Conservation (phyloP, 2,329 filamentous ascomycete genomes). For the Anisogramma anomala region DNA sequence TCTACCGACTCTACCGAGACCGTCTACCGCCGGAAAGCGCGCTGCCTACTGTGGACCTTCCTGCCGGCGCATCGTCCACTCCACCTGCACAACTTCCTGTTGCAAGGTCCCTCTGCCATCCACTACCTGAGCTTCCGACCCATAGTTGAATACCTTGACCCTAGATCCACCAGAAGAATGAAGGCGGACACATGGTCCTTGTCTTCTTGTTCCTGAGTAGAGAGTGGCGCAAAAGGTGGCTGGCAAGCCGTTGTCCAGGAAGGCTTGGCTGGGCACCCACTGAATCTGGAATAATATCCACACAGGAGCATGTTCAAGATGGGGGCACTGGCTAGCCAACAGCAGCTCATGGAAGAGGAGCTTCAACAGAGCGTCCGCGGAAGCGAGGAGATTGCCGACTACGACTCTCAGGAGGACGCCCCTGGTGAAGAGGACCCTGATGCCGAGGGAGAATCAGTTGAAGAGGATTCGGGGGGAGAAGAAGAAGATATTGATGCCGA, state of each 20-base stretch:
- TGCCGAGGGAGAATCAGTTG: constrained; percentile 24
- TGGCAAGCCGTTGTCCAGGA: constrained; percentile 3
- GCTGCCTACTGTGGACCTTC: constrained; percentile 3
- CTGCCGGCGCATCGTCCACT: constrained; percentile 1
- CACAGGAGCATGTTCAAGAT: constrained; percentile 5
- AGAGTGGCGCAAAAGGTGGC: constrained; percentile 11
- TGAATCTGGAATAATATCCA: constrained; percentile 3
- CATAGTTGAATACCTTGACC: neutral
- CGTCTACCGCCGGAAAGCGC: constrained; percentile 5
- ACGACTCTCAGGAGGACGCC: constrained; percentile 26
- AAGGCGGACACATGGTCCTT: constrained; percentile 3
- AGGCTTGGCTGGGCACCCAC: constrained; percentile 5
- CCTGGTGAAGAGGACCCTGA: constrained; percentile 20
- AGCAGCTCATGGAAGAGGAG: constrained; percentile 44
- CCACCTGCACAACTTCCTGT: constrained; percentile 5
- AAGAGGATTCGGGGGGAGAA: constrained; percentile 24
- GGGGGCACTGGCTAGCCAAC: constrained; percentile 28
- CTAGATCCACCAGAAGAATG: constrained; percentile 4
- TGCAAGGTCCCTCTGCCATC: too few species aligned
- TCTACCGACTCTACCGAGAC: neutral
- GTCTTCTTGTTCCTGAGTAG: constrained; percentile 9
- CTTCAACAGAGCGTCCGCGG: constrained; percentile 43
- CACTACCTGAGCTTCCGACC: too few species aligned
- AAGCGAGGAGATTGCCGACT: constrained; percentile 34
- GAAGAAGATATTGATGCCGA: constrained; percentile 33